Evolutionary conservation across 805 yeast species (phyloP).

Genomic region (Candida andamanensis): DNA sequence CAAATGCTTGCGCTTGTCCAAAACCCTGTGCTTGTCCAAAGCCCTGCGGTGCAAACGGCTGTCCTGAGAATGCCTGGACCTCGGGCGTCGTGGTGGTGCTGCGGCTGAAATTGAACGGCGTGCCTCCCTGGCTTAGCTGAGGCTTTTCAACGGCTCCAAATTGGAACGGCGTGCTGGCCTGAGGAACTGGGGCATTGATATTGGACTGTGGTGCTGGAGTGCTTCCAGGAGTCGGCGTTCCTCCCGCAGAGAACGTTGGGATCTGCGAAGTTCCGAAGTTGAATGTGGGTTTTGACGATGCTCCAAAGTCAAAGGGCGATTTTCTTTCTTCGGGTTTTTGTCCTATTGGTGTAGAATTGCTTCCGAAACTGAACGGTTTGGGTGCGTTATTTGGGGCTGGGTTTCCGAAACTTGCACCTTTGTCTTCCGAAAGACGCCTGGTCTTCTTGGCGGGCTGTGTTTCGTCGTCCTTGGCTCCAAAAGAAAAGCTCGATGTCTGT

Average conservation of each 20-base stretch:
- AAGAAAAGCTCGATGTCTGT: conserved; percentile 4
- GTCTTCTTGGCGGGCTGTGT: too few species aligned
- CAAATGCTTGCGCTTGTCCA: background rate
- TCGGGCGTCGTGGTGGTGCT: conserved; percentile 7
- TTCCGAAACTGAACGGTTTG: conserved; percentile 5
- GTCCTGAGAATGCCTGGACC: background rate
- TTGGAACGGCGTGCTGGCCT: conserved; percentile 12
- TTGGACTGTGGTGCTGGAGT: background rate
- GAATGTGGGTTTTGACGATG: conserved; percentile 6
- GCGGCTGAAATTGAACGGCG: background rate
- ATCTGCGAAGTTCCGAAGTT: conserved; percentile 7
- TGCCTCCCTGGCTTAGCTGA: conserved; percentile 8
- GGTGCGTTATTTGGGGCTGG: background rate
- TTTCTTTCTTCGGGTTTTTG: background rate
- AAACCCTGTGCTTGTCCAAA: background rate
- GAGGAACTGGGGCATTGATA: background rate
- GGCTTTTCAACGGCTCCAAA: conserved; percentile 22
- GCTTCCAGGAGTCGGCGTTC: background rate
- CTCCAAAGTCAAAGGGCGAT: conserved; percentile 1
- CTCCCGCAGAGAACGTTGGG: conserved; percentile 4
- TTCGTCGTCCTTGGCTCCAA: too few species aligned
- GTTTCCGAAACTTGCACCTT: background rate
- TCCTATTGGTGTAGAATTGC: conserved; percentile 1
- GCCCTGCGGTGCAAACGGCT: too few species aligned
- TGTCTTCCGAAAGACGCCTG: conserved; percentile 1